Evolutionary conservation across 2,329 filamentous ascomycete genomes (phyloP), one percentile per base, ranked within the genome.

Genomic region (Alternaria brassicae): DNA sequence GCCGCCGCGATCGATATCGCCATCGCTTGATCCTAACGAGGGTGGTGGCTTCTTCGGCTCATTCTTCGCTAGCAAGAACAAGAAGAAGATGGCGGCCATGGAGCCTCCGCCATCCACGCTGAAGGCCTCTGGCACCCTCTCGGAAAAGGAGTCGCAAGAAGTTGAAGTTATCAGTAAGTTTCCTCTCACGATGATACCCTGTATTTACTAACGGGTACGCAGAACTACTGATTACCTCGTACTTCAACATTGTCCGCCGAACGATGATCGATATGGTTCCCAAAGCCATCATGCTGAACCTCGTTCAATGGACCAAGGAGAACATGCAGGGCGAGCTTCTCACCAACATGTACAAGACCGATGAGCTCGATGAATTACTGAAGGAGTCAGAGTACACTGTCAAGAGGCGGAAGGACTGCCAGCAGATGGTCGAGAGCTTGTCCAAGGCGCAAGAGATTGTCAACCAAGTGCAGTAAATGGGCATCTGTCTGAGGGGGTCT

Each of bases 51-150:
- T 99, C 86, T 99, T 99, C 72, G 95, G 95, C 69, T 96, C 92
- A 74, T 99, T 99, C 86, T 99, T 97, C 77, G 92, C 95, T 10
- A 93, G 92, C 75, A 99, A 98, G 87, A 99, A 98, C 83, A 99
- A 98, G 89, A 99, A 99, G 87, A 98, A 97, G 89, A 96, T 96
- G 82, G 95, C 95, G n/a, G 93, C 94, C 47, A 99, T 99, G 95
- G 95, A 99, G 78, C 85, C 95, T 13, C 95, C 95, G 37, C 95
- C 95, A 63, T 88, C 95, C 28, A 94, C 88, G 40, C 87, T 99
- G 58, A 99, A 97, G 83, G 95, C 95, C 32, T 96, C 92, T 3
- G 94, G 95, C 40, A 96, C 90, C 25, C 84, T 99, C 37, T 96
- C 91, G 5, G 95, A 99, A 81, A 92, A 95, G 62, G 95, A 99